Conservation (phyloP, 176 grass and related monocot species). For the Avena insularis region DNA sequence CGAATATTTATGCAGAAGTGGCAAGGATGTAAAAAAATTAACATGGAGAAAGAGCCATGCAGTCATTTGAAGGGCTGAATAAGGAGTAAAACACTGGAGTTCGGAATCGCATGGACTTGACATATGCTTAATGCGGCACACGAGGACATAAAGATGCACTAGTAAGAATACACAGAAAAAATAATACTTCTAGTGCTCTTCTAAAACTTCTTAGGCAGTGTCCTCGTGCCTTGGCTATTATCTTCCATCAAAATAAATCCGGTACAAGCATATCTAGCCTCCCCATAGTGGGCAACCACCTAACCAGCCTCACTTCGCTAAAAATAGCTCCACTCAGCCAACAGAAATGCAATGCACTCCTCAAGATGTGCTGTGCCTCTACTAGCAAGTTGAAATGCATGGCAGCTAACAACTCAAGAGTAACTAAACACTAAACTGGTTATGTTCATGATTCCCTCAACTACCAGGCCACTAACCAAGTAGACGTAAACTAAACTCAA, state of each 20-base stretch:
- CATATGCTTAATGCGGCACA: background rate
- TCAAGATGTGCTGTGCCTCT: background rate
- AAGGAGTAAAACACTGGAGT: background rate
- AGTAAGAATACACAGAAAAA: background rate
- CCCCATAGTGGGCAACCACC: background rate
- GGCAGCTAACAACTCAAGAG: background rate
- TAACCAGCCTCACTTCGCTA: background rate
- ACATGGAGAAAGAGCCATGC: background rate
- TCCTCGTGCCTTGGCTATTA: background rate
- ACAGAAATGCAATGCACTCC: background rate
- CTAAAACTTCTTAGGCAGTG: background rate
- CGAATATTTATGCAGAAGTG: background rate
- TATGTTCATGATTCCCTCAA: background rate
- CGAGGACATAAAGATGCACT: background rate
- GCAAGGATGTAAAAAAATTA: background rate
- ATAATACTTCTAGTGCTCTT: background rate
- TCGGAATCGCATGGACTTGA: background rate
- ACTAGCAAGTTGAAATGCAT: background rate
- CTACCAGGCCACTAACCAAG: background rate
- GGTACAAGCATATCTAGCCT: background rate
- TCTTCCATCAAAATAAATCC: background rate
- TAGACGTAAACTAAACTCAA: background rate
- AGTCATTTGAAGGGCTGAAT: background rate
- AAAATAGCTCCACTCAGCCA: background rate
- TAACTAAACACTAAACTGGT: background rate